Base-by-base conservation (phyloP, 1,139 yeast species). In the Yamadazyma sp. region DNA sequence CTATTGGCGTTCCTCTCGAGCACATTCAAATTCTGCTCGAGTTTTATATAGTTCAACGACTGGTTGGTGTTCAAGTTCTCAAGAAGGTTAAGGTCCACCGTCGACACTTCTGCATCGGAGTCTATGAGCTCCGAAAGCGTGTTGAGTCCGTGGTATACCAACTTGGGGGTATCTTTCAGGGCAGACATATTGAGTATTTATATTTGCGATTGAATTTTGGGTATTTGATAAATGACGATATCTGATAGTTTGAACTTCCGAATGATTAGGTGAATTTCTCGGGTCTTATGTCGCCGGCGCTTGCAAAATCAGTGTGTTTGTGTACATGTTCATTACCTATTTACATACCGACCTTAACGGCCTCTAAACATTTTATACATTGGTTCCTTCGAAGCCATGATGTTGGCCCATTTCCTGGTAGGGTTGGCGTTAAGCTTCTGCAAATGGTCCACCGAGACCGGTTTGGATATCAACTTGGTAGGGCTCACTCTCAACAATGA, bases 401-500 rank as follows among this genome's bases (percentile, higher is more conserved):
- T 56, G 50, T 76, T 77, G 35, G 69, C 53, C 69, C 77, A 76
- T 47, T 77, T 77, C 59, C 80, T 81, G n/a, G 86, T 72, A 26
- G 97, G 96, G 41, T 74, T 73, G 44, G 69, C 66, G 47, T 75
- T 69, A 52, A 83, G 60, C 54, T 73, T 64, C 45, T 79, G 79
- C 38, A 75, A 71, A 50, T 75, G 79, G 58, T 89, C 76, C 27
- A 75, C 63, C 24, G 69, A 64, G 26, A 65, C 69, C 1, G 78
- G 75, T 35, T 64, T 70, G 31, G 74, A 68, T 17, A 69, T 61
- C 43, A 65, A 63, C 32, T 53, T 52, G 55, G 78, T 65, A 40
- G 88, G 70, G 28, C 97, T 91, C 10, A 84, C 83, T 67, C 95
- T 79, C 27, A 89, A 78, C 43, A 77, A 70, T 9, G 87, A 77